phyloP scores from a whole-genome alignment of 164 flowering plant species.

The Aristolochia contorta region DNA sequence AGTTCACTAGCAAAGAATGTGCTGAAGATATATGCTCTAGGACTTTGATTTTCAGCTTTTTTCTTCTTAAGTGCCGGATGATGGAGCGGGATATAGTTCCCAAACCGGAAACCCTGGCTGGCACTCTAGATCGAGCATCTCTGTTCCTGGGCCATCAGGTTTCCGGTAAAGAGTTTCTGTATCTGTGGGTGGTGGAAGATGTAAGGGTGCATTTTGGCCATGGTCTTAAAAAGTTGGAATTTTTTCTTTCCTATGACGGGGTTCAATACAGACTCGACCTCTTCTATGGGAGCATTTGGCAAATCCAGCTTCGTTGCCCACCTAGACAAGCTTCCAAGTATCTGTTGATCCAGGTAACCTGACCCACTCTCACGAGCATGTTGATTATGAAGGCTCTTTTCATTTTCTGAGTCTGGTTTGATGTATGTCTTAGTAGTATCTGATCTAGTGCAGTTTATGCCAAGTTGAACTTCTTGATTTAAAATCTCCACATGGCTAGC shows the following conservation, averaged over 20 bases:
- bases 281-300: constrained; percentile 52
- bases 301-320: constrained; percentile 43
- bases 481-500: no score
- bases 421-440: no score
- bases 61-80: constrained; percentile 30
- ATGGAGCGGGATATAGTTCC: constrained; percentile 37
- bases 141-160: constrained; percentile 55
- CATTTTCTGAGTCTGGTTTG: no score
- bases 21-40: constrained; percentile 28
- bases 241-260: constrained; percentile 6
- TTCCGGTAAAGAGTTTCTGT: constrained; percentile 30
- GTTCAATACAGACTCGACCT: constrained; percentile 28
- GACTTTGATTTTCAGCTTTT: constrained; percentile 23
- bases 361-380: no score
- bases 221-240: constrained; percentile 14
- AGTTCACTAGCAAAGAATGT: constrained; percentile 23
- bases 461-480: no score
- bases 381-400: no score
- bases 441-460: no score
- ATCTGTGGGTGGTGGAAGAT: constrained; percentile 26
- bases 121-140: constrained; percentile 22
- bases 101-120: constrained; percentile 30
- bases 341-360: constrained; percentile 62
- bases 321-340: constrained; percentile 20
- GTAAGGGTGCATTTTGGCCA: constrained; percentile 41